Evolutionary conservation across 345 rosid genomes (phyloP).

Genomic region (Murraya koenigii): DNA sequence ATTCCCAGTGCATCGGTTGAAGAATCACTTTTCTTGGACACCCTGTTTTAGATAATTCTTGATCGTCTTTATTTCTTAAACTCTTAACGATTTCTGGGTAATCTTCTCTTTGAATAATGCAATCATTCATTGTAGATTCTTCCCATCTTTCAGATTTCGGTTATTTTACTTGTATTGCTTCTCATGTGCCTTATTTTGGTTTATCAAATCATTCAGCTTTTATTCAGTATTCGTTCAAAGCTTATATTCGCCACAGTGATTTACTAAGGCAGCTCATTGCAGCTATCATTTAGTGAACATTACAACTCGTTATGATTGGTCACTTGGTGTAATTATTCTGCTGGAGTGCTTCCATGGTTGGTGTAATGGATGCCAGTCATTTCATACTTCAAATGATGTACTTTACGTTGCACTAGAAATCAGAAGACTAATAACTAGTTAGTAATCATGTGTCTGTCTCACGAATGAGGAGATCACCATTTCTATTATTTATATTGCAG

Average conservation of each 20-base stretch:
- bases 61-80: neutral
- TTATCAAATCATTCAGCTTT: neutral
- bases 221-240: neutral
- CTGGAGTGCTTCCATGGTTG: neutral
- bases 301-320: neutral
- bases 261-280: neutral
- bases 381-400: neutral
- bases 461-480: slow-evolving; percentile 7
- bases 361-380: neutral
- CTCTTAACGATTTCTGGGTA: neutral
- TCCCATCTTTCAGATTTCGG: neutral
- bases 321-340: neutral
- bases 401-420: neutral
- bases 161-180: neutral
- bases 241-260: neutral
- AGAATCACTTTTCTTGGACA: neutral
- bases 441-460: neutral
- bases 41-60: neutral
- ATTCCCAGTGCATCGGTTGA: no score
- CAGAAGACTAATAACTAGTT: neutral
- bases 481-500: slow-evolving; percentile 28
- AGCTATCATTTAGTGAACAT: neutral
- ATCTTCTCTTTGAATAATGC: neutral
- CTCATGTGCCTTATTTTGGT: neutral
- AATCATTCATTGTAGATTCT: neutral